A percentile compares a stretch with the other conserved stretches of the same genome.
These are phyloP conservation scores for Perkinsus chesapeaki DNA, from an alignment of 169 alveolate genomes.

Conservation along the genomic window DNA sequence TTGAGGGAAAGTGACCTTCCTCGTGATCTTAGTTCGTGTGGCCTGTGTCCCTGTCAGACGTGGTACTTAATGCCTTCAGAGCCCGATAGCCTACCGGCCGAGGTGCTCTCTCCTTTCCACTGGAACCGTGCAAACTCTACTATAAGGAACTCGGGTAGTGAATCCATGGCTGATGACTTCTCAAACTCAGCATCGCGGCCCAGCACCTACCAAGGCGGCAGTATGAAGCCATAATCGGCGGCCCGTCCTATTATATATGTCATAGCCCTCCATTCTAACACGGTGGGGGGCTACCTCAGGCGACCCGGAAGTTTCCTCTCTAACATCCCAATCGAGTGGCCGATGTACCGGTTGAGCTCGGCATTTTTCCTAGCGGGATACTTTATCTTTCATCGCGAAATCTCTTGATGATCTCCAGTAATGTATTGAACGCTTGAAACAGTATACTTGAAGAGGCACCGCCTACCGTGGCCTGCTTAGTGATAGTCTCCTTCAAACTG, in stretches of 20 bases:
- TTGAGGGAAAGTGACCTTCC: background rate
- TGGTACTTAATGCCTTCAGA: background rate
- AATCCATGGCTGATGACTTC: constrained; percentile 6
- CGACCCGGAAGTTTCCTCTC: no score
- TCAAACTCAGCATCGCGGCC: constrained; percentile 10
- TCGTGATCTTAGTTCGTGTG: background rate
- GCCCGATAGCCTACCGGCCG: background rate
- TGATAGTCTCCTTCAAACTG: constrained; percentile 2
- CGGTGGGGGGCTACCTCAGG: no score
- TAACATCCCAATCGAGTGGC: no score
- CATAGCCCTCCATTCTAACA: no score
- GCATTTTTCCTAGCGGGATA: no score
- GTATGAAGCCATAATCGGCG: no score
- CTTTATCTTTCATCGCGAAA: no score
- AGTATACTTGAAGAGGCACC: background rate
- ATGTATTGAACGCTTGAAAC: no score
- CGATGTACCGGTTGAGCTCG: no score
- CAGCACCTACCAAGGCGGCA: background rate
- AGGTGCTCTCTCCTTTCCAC: constrained; percentile 2
- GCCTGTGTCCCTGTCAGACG: no score
- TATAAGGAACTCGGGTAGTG: background rate
- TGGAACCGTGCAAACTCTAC: constrained; percentile 17
- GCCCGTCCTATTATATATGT: no score
- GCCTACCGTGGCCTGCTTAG: background rate
- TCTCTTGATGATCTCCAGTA: no score